Evolutionary conservation across 805 yeast species (phyloP), one percentile per base, ranked within the genome.

Genomic region (Isabelozyma heimii): DNA sequence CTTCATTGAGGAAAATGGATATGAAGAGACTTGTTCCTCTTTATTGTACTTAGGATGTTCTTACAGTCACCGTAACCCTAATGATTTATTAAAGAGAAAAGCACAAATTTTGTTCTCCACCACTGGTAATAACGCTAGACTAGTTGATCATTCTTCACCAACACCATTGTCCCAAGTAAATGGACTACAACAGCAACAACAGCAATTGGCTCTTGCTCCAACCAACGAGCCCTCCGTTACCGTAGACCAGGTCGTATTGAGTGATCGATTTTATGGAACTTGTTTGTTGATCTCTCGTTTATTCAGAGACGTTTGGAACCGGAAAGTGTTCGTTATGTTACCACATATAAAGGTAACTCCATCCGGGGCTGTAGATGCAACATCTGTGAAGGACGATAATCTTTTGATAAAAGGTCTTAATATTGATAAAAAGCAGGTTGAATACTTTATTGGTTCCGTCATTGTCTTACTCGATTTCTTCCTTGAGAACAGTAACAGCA

Each of bases 251-350:
- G 96, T 92, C n/a, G 82, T 88, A 28, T 77, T 94, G 51, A 89
- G 97, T 67, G 96, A 96, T 57, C 76, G 97, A 56, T 91, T 91
- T 59, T 91, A 89, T 63, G 98, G 97, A 43, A 81, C 89, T 14
- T 85, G 92, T 12, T 76, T 90, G 24, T 79, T 91, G 50, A 73
- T 91, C 30, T 79, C 97, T 0, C 80, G 98, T 56, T 66, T 91
- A 14, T 82, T 92, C 53, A 79, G 95, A 53, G 85, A 84, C 15
- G 75, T 83, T 43, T 94, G 99, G 99, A 77, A 76, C 47, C 73
- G 73, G 35, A 84, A 82, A 46, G 87, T 91, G 2, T 88, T 92
- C 56, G 67, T 70, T 15, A 61, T 74, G 7, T 66, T 73, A 51
- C 75, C 76, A 17, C 69, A 77, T 49, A 64, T 67, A 66, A 76